Conservation (phyloP, 352 stramenopile genomes). For the Pythium biforme region DNA sequence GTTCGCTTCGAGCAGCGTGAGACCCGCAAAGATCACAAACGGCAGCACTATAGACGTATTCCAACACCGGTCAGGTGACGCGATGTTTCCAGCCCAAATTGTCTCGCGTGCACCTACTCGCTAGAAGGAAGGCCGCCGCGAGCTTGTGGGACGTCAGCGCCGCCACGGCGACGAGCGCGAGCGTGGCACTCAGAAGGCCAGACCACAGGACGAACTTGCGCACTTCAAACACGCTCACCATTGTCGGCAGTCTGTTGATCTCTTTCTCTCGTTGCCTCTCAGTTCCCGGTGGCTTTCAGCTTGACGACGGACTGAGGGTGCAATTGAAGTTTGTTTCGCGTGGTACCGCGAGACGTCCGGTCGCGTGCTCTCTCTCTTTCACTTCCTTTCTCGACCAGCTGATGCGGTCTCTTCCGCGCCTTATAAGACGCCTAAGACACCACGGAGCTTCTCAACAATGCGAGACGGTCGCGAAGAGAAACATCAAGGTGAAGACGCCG, state of each 20-base stretch:
- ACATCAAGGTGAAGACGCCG: conserved; percentile 21
- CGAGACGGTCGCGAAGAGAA: conserved; percentile 1
- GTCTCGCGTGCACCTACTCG: conserved; percentile 17
- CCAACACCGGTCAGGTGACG: too few species aligned
- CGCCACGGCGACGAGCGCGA: conserved; percentile 19
- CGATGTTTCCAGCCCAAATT: too few species aligned
- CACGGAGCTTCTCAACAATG: background rate
- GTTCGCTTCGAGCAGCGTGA: conserved; percentile 45
- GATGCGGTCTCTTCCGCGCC: conserved; percentile 5
- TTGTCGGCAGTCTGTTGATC: background rate
- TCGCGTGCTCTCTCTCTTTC: background rate
- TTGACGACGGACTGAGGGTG: too few species aligned
- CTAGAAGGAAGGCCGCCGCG: conserved; percentile 21
- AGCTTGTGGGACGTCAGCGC: conserved; percentile 26
- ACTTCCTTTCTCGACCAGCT: background rate
- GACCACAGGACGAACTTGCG: conserved; percentile 23
- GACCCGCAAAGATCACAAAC: conserved; percentile 49
- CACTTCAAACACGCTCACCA: conserved; percentile 22
- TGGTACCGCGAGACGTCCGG: too few species aligned
- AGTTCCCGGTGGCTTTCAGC: too few species aligned
- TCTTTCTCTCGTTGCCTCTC: too few species aligned
- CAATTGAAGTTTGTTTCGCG: conserved; percentile 4
- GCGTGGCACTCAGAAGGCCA: conserved; percentile 10
- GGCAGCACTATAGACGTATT: conserved; percentile 39
- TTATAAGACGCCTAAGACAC: background rate